A percentile compares a stretch with the other conserved stretches of the same genome.
phyloP scores from a whole-genome alignment of 345 rosid species.

The Eucalyptus coolabah region DNA sequence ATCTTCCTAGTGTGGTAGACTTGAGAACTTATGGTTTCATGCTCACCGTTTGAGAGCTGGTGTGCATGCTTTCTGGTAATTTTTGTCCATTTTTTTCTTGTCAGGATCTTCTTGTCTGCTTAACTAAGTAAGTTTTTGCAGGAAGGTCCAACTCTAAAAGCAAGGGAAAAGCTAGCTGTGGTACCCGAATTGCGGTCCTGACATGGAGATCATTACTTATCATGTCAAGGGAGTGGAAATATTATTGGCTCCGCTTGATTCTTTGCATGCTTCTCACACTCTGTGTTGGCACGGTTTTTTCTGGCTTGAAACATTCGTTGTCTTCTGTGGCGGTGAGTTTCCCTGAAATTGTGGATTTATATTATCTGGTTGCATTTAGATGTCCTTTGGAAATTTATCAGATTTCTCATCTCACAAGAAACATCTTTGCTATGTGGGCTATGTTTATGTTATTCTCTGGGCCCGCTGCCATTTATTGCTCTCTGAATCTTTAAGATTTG shows the following conservation, averaged over 20 bases:
- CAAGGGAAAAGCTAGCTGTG: conserved; percentile 73
- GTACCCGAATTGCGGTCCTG: conserved; percentile 78
- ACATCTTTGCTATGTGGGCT: background rate
- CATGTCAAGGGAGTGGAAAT: conserved; percentile 98
- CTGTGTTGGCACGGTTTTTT: conserved; percentile 71
- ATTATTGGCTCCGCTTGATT: conserved; percentile 94
- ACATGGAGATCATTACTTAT: conserved; percentile 94
- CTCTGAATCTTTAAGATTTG: background rate
- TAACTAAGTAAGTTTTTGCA: conserved; percentile 4
- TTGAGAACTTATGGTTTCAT: background rate
- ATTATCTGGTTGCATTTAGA: background rate
- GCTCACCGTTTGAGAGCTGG: background rate
- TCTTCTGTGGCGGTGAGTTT: conserved; percentile 73
- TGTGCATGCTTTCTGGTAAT: background rate
- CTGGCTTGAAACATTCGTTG: conserved; percentile 89
- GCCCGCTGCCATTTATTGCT: background rate
- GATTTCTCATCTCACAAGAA: background rate
- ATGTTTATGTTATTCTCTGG: background rate
- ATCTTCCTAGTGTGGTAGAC: background rate
- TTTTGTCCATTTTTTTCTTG: background rate
- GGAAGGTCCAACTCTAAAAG: conserved; percentile 94
- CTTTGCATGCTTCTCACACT: conserved; percentile 77
- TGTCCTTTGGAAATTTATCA: background rate
- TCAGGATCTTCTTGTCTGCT: background rate
- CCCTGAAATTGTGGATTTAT: background rate